phyloP scores from a whole-genome alignment of 2,329 filamentous ascomycete genomes.

The Hymenoscyphus occultus region DNA sequence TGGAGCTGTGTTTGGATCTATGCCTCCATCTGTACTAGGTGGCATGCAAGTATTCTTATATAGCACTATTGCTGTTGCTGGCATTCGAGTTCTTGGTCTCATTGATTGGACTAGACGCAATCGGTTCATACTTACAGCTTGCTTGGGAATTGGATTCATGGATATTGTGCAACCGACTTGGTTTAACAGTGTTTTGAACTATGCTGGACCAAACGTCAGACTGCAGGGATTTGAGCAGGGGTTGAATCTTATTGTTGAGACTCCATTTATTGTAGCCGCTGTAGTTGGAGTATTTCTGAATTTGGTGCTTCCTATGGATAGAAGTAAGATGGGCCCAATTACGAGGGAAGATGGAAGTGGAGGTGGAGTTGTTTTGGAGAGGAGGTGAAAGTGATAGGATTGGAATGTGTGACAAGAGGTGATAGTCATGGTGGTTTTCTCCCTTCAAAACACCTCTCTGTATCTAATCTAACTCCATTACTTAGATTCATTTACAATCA shows the following conservation, averaged over 20 bases:
- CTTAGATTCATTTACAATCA: too few relatives aligned
- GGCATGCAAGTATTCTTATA: slow-evolving; percentile 63
- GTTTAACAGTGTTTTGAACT: slow-evolving; percentile 41
- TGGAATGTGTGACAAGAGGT: not conserved
- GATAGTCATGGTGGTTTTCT: too few relatives aligned
- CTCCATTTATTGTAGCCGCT: slow-evolving; percentile 43
- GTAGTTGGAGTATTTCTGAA: slow-evolving; percentile 45
- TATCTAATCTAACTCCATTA: too few relatives aligned
- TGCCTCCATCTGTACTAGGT: slow-evolving; percentile 51
- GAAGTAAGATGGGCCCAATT: slow-evolving; percentile 30
- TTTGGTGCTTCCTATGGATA: slow-evolving; percentile 40
- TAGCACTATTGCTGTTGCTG: slow-evolving; percentile 61
- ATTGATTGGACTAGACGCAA: slow-evolving; percentile 63
- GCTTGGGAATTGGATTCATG: slow-evolving; percentile 57
- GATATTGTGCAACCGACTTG: slow-evolving; percentile 42
- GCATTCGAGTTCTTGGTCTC: slow-evolving; percentile 62
- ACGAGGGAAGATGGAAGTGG: slow-evolving; percentile 21
- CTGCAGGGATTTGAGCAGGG: slow-evolving; percentile 42
- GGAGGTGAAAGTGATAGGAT: not conserved
- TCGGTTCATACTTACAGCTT: slow-evolving; percentile 62
- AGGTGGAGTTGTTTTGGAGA: not conserved
- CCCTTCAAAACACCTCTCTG: too few relatives aligned
- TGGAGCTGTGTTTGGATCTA: slow-evolving; percentile 63
- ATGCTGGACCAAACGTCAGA: slow-evolving; percentile 38
- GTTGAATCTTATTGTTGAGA: slow-evolving; percentile 41